Evolutionary conservation across 2,329 filamentous ascomycete species (phyloP).

Genomic region (Stylonectria norvegica): DNA sequence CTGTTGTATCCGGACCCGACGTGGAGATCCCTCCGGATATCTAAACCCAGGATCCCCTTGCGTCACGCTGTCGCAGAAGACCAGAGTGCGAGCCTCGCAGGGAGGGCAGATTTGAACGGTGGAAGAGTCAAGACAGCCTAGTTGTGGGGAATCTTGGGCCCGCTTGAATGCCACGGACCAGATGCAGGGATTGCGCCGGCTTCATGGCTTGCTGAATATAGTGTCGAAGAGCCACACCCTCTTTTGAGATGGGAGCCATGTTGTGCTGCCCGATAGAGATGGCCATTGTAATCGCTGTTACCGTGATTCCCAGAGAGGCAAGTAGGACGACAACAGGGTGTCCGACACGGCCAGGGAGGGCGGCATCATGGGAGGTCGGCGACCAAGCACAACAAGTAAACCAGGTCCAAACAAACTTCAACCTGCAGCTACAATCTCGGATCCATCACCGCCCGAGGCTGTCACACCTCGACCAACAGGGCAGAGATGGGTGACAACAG

Average conservation of each 20-base stretch:
- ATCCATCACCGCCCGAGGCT: constrained; percentile 23
- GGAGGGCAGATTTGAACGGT: constrained; percentile 19
- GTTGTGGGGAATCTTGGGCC: constrained; percentile 21
- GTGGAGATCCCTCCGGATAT: not conserved
- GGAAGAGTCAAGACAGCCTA: constrained; percentile 23
- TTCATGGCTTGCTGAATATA: constrained; percentile 8
- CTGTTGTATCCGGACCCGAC: not conserved
- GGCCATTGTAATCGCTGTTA: constrained; percentile 11
- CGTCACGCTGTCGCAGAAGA: constrained; percentile 18
- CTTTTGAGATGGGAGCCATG: constrained; percentile 14
- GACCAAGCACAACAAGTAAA: too few species aligned
- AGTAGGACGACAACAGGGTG: constrained; percentile 4
- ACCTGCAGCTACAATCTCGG: constrained; percentile 30
- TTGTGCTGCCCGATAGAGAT: constrained; percentile 12
- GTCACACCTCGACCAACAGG: constrained; percentile 19
- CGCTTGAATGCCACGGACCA: constrained; percentile 4
- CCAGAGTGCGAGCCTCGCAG: not conserved
- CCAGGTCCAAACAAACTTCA: constrained; percentile 3
- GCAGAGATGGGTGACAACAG: constrained; percentile 3
- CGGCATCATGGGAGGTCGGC: constrained; percentile 1
- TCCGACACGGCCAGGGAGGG: constrained; percentile 1
- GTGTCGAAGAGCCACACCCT: constrained; percentile 13
- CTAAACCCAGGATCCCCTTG: constrained; percentile 20
- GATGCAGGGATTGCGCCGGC: constrained; percentile 17
- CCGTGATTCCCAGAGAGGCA: constrained; percentile 17